Evolutionary conservation across 768 basidiomycete genomes (phyloP).

Genomic region (Boletales sp.): DNA sequence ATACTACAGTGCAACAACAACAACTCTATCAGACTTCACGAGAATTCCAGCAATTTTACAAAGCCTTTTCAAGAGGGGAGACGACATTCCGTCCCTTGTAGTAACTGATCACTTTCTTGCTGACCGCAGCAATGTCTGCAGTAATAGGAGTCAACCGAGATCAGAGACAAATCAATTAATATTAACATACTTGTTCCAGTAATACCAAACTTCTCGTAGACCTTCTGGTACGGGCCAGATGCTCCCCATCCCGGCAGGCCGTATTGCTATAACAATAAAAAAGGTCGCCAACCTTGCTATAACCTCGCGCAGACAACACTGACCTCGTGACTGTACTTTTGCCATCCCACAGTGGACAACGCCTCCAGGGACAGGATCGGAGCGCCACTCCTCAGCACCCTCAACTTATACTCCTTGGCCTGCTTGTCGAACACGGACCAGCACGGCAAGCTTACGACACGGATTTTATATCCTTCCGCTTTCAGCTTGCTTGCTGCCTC

Average conservation of each 20-base stretch:
- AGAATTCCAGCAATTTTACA: constrained; percentile 31
- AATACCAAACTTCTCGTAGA: constrained; percentile 88
- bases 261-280: constrained; percentile 48
- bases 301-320: constrained; percentile 6
- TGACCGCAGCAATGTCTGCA: constrained; percentile 70
- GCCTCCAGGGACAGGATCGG: constrained; percentile 91
- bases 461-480: constrained; percentile 72
- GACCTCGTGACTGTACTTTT: constrained; percentile 84
- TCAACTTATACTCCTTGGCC: constrained; percentile 70
- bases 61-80: constrained; percentile 77
- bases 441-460: constrained; percentile 86
- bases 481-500: constrained; percentile 82
- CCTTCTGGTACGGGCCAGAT: constrained; percentile 85
- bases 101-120: constrained; percentile 84
- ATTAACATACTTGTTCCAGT: constrained; percentile 62
- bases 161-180: neutral
- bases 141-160: constrained; percentile 4
- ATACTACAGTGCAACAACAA: constrained; percentile 8
- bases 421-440: constrained; percentile 88
- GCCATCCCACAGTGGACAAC: constrained; percentile 78
- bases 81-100: constrained; percentile 73
- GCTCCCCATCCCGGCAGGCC: constrained; percentile 79
- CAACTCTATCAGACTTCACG: neutral
- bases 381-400: constrained; percentile 83
- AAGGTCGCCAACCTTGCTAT: neutral